Conservation (phyloP, 2,329 filamentous ascomycete genomes). For the Arthrobotrys sinensis region DNA sequence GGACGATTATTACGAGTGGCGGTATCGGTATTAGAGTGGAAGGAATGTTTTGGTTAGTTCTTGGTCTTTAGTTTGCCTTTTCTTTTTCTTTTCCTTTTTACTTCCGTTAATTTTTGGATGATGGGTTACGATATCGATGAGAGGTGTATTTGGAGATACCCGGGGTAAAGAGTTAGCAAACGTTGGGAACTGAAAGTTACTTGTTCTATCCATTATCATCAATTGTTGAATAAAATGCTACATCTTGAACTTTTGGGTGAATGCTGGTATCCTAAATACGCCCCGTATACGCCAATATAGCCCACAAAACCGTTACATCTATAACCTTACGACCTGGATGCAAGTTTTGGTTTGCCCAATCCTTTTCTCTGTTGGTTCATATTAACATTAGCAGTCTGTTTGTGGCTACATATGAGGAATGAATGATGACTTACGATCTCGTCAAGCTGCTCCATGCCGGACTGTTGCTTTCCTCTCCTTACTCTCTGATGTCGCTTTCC, state of each 20-base stretch:
- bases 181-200: not conserved
- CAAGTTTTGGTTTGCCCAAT: conserved; percentile 39
- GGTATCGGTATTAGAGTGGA: conserved; percentile 24
- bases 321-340: conserved; percentile 20
- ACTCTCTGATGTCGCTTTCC: conserved; percentile 78
- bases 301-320: conserved; percentile 14
- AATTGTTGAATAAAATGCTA: conserved; percentile 13
- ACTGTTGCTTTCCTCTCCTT: conserved; percentile 85
- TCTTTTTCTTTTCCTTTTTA: not conserved
- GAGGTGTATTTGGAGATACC: conserved; percentile 37
- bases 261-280: conserved; percentile 24
- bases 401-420: not conserved
- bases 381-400: conserved; percentile 26
- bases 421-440: conserved; percentile 76
- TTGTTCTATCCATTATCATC: not conserved
- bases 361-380: conserved; percentile 37
- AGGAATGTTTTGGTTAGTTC: not conserved
- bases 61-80: not conserved
- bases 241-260: conserved; percentile 32
- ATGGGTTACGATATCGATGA: conserved; percentile 10
- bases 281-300: conserved; percentile 37
- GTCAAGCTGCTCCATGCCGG: conserved; percentile 88
- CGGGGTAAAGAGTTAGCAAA: conserved; percentile 14
- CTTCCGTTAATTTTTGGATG: not conserved
- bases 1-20: conserved; percentile 37